Evolutionary conservation across 805 yeast species (phyloP).

Genomic region (Barnettozyma sucrosica): DNA sequence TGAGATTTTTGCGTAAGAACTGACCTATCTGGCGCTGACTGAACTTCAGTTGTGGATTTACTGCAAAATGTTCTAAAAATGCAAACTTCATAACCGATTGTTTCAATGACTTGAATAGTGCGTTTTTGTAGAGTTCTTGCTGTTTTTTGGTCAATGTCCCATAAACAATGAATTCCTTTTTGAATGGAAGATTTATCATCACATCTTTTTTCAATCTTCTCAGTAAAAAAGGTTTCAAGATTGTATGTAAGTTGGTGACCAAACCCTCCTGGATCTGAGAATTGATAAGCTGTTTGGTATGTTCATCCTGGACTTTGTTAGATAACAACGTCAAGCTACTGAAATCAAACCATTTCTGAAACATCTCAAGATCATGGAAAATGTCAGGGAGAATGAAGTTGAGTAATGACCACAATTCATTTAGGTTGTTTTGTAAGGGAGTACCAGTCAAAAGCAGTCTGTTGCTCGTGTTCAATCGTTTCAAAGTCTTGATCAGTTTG

Average conservation of each 20-base stretch:
- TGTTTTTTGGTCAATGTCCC: slow-evolving; percentile 63
- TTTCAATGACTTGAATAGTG: slow-evolving; percentile 41
- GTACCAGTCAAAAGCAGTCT: slow-evolving; percentile 90
- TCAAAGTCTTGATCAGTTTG: slow-evolving; percentile 63
- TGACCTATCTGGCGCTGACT: slow-evolving; percentile 31
- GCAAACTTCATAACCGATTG: slow-evolving; percentile 40
- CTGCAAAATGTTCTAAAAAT: slow-evolving; percentile 45
- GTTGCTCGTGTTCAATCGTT: slow-evolving; percentile 59
- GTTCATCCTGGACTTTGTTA: slow-evolving; percentile 28
- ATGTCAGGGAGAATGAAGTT: slow-evolving; percentile 92
- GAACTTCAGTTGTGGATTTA: slow-evolving; percentile 28
- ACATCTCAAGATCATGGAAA: slow-evolving; percentile 81
- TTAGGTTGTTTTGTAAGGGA: slow-evolving; percentile 85
- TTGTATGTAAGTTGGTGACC: slow-evolving; percentile 75
- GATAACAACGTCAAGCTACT: slow-evolving; percentile 44
- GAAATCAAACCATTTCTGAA: slow-evolving; percentile 93
- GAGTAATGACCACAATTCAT: slow-evolving; percentile 87
- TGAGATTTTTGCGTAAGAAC: slow-evolving; percentile 36
- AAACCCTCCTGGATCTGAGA: slow-evolving; percentile 53
- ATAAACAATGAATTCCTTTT: slow-evolving; percentile 82
- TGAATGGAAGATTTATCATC: slow-evolving; percentile 68
- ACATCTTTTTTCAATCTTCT: slow-evolving; percentile 78
- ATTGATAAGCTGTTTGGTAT: slow-evolving; percentile 47
- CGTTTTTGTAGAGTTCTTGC: slow-evolving; percentile 50
- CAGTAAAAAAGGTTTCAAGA: slow-evolving; percentile 79